Evolutionary conservation across 768 basidiomycete species (phyloP).

Genomic region (Clathrus columnatus): DNA sequence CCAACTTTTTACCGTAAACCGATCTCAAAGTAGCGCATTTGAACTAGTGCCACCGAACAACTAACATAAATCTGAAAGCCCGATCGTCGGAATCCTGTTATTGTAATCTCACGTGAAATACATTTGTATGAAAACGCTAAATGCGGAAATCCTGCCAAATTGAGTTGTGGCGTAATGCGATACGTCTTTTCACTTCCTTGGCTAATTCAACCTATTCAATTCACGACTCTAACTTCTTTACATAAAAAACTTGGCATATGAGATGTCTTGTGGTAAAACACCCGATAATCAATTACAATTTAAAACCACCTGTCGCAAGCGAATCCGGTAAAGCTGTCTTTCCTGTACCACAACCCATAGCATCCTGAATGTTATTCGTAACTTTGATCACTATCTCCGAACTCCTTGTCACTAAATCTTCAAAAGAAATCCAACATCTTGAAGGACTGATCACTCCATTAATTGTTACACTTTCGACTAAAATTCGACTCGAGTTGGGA

Average conservation of each 20-base stretch:
- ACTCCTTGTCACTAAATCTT: slow-evolving; percentile 37
- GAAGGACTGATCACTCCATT: slow-evolving; percentile 30
- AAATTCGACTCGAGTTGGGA: slow-evolving; percentile 31
- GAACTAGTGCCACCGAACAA: too few species aligned
- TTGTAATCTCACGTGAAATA: too few species aligned
- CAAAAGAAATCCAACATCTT: slow-evolving; percentile 37
- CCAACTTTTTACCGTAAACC: too few species aligned
- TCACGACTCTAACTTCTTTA: neutral
- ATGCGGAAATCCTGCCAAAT: too few species aligned
- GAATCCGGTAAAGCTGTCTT: slow-evolving; percentile 29
- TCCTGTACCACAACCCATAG: slow-evolving; percentile 31
- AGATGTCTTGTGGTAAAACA: neutral
- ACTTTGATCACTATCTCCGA: slow-evolving; percentile 34
- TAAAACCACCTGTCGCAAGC: slow-evolving; percentile 33
- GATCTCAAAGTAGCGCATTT: too few species aligned
- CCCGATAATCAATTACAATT: neutral
- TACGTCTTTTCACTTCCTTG: too few species aligned
- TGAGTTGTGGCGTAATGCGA: too few species aligned
- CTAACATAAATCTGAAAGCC: too few species aligned
- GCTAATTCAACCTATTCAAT: too few species aligned
- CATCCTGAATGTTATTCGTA: slow-evolving; percentile 29
- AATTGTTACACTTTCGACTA: slow-evolving; percentile 36
- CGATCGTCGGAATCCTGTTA: too few species aligned
- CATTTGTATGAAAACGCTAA: too few species aligned
- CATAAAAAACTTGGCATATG: neutral